These are phyloP conservation scores for Ormosia emarginata DNA, from an alignment of 306 rosid species.

Conservation along the genomic window DNA sequence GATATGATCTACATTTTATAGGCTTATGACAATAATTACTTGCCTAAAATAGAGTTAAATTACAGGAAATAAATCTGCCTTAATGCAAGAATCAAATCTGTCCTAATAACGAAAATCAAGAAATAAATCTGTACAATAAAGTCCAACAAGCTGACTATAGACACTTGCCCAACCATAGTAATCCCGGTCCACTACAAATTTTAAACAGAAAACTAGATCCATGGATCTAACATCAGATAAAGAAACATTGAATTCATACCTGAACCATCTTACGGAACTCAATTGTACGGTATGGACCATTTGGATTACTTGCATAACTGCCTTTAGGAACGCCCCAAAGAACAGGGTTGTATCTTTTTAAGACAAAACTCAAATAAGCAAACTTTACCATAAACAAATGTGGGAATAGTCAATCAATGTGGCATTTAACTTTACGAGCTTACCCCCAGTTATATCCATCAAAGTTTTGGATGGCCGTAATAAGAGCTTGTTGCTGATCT, in stretches of 20 bases:
- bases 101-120: too few species aligned
- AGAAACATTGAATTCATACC: slow-evolving; percentile 42
- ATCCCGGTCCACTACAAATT: background rate
- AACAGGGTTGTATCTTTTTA: slow-evolving; percentile 84
- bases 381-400: slow-evolving; percentile 1
- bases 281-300: slow-evolving; percentile 67
- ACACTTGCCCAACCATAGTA: background rate
- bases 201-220: slow-evolving; percentile 3
- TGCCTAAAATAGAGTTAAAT: too few species aligned
- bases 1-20: too few species aligned
- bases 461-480: slow-evolving; percentile 63
- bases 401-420: slow-evolving; percentile 2
- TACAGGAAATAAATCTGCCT: too few species aligned
- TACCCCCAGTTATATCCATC: slow-evolving; percentile 99
- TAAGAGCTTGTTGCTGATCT: slow-evolving; percentile 79
- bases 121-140: too few species aligned
- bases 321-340: slow-evolving; percentile 99
- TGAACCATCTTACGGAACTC: slow-evolving; percentile 95
- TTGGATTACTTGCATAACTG: slow-evolving; percentile 83
- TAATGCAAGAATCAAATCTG: too few species aligned
- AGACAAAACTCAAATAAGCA: slow-evolving; percentile 22
- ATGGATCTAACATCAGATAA: slow-evolving; percentile 3
- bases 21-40: too few species aligned
- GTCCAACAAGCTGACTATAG: background rate
- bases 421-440: background rate